A percentile compares a stretch with the other conserved stretches of the same genome.
Evolutionary conservation across 768 basidiomycete species (phyloP).

Genomic region (Sistotremastrum suecicum): DNA sequence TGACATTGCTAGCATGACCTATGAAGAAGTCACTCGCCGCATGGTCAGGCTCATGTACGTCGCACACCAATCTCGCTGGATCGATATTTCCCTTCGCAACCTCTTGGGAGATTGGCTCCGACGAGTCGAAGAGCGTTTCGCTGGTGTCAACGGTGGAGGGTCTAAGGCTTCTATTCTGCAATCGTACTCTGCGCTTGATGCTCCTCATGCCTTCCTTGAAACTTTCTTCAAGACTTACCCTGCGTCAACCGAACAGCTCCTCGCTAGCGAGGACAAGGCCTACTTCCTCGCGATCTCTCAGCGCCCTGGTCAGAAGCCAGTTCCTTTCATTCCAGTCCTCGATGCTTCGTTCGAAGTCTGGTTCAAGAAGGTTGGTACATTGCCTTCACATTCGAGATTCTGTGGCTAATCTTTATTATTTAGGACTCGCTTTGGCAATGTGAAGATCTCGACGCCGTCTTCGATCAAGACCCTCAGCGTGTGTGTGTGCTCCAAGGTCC

Average conservation of each 20-base stretch:
- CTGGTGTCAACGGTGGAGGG: conserved; percentile 66
- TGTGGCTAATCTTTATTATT: conserved; percentile 7
- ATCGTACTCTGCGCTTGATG: conserved; percentile 73
- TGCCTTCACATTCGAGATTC: not conserved
- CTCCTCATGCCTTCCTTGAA: conserved; percentile 63
- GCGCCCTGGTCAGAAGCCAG: conserved; percentile 94
- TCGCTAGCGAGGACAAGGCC: conserved; percentile 86
- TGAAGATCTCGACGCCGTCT: conserved; percentile 96
- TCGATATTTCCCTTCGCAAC: conserved; percentile 84
- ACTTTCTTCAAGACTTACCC: conserved; percentile 80
- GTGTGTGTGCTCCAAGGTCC: conserved; percentile 97
- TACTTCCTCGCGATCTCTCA: conserved; percentile 96
- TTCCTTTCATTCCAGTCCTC: conserved; percentile 92
- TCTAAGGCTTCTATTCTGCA: conserved; percentile 72
- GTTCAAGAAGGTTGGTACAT: conserved; percentile 83
- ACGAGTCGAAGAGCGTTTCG: conserved; percentile 89
- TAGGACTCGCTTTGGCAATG: conserved; percentile 96
- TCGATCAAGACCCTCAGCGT: conserved; percentile 96
- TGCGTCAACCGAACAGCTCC: conserved; percentile 67
- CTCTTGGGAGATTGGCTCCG: conserved; percentile 94
- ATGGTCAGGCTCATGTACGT: conserved; percentile 95
- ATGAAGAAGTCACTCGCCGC: conserved; percentile 86
- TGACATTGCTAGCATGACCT: conserved; percentile 94
- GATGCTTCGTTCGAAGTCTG: conserved; percentile 92
- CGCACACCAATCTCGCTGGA: conserved; percentile 81